Evolutionary conservation across 805 yeast genomes (phyloP).

Genomic region (Maudiozyma serrabonitensis): DNA sequence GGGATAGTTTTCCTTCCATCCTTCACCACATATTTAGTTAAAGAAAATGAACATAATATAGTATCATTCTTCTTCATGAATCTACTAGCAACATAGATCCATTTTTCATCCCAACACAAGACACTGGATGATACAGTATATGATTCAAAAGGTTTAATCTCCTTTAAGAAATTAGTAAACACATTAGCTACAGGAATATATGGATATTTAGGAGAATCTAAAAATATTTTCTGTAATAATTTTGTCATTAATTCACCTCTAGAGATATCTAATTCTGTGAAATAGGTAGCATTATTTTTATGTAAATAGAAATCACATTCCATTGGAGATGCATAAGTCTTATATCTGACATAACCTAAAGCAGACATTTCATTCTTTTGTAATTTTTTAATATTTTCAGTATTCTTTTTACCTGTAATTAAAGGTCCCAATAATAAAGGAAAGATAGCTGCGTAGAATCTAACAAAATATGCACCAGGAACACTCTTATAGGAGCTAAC

Average conservation of each 20-base stretch:
- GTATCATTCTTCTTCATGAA: constrained; percentile 38
- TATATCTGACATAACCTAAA: constrained; percentile 36
- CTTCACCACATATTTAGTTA: constrained; percentile 78
- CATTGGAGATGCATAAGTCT: constrained; percentile 57
- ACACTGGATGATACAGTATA: constrained; percentile 51
- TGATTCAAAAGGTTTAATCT: constrained; percentile 55
- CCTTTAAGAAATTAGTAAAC: constrained; percentile 56
- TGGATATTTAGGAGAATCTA: constrained; percentile 35
- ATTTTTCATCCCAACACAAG: constrained; percentile 78
- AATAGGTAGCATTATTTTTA: constrained; percentile 81
- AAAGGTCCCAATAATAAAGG: constrained; percentile 34
- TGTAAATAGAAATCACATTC: constrained; percentile 85
- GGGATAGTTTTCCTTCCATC: constrained; percentile 63
- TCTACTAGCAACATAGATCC: constrained; percentile 65
- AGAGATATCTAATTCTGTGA: constrained; percentile 69
- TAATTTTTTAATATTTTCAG: constrained; percentile 13
- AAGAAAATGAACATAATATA: constrained; percentile 45
- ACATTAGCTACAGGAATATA: constrained; percentile 74
- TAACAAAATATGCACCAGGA: constrained; percentile 55
- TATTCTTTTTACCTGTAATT: constrained; percentile 14
- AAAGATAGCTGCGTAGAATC: constrained; percentile 47
- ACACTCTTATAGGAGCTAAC: constrained; percentile 43
- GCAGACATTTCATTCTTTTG: constrained; percentile 15
- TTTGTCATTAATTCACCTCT: constrained; percentile 53
- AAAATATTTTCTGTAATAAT: constrained; percentile 49